phyloP scores from a whole-genome alignment of 495 filamentous ascomycete genomes.

The Aspergillus diversus region DNA sequence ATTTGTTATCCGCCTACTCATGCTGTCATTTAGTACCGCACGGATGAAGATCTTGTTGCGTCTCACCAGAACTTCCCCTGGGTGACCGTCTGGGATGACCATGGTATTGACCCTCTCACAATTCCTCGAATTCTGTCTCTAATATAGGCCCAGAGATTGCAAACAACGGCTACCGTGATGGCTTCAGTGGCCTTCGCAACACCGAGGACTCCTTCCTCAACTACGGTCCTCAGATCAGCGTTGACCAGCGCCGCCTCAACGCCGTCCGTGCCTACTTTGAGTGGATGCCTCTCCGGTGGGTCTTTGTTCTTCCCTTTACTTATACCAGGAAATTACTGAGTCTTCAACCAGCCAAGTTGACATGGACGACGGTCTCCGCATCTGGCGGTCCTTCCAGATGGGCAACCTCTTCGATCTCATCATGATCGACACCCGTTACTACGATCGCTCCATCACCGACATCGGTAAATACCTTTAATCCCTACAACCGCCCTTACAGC shows the following conservation, averaged over 20 bases:
- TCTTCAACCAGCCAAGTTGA: constrained; percentile 44
- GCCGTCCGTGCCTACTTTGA: constrained; percentile 74
- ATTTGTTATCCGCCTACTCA: no score
- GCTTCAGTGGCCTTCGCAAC: constrained; percentile 57
- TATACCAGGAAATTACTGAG: background rate
- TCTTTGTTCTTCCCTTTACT: background rate
- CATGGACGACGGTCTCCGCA: constrained; percentile 70
- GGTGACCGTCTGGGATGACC: constrained; percentile 75
- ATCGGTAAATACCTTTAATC: constrained; percentile 21
- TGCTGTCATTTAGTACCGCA: no score
- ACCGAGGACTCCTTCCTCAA: constrained; percentile 63
- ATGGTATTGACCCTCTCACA: constrained; percentile 38
- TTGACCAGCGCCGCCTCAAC: constrained; percentile 70
- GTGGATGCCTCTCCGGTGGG: constrained; percentile 57
- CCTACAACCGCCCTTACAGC: no score
- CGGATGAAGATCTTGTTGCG: constrained; percentile 61
- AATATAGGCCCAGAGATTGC: constrained; percentile 51
- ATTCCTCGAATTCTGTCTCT: background rate
- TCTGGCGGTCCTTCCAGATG: constrained; percentile 69
- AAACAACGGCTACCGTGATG: constrained; percentile 65
- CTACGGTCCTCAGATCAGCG: constrained; percentile 56
- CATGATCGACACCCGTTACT: constrained; percentile 70
- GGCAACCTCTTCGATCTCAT: constrained; percentile 67
- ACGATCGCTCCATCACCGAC: constrained; percentile 60
- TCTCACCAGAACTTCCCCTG: constrained; percentile 63